Conservation (phyloP, 371 early-diverging fungal species). For the Blastocladiella emersonii region DNA sequence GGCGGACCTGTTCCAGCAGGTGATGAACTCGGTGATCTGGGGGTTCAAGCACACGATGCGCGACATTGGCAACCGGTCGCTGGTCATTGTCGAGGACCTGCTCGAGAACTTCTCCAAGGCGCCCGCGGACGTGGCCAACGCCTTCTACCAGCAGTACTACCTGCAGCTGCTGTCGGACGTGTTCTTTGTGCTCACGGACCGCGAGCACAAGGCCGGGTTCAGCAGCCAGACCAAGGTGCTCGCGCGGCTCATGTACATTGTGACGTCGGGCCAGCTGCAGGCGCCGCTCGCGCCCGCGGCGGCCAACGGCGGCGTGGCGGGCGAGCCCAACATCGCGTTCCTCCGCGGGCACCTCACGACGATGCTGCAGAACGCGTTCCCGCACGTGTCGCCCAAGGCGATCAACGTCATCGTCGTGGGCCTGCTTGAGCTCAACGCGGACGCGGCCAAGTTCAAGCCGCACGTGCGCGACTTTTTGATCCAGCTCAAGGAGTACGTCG, state of each 20-base stretch:
- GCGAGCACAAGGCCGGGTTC: conserved; percentile 86
- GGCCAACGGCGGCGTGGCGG: not conserved
- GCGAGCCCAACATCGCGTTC: not conserved
- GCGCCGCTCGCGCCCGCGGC: not conserved
- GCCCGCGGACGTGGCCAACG: conserved; percentile 61
- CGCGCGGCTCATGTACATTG: not conserved
- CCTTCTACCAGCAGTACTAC: conserved; percentile 82
- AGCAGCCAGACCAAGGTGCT: not conserved
- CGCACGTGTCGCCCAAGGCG: conserved; percentile 43
- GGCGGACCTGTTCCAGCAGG: conserved; percentile 68
- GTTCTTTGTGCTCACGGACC: conserved; percentile 90
- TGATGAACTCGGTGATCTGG: conserved; percentile 89
- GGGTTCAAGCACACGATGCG: conserved; percentile 97
- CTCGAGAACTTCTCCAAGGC: conserved; percentile 59
- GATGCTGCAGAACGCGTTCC: conserved; percentile 67
- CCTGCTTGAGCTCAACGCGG: conserved; percentile 63
- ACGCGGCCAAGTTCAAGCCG: conserved; percentile 66
- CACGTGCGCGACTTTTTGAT: conserved; percentile 95
- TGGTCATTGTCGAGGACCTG: conserved; percentile 70
- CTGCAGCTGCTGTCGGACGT: conserved; percentile 81
- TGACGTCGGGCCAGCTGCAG: not conserved
- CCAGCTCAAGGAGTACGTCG: conserved; percentile 79
- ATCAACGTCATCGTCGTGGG: conserved; percentile 63
- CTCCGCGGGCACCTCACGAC: not conserved
- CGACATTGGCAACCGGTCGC: conserved; percentile 86